Percentiles rank a stretch among this genome's conserved stretches.
phyloP scores from a whole-genome alignment of 208 protist species.

The Porcisia deanei region DNA sequence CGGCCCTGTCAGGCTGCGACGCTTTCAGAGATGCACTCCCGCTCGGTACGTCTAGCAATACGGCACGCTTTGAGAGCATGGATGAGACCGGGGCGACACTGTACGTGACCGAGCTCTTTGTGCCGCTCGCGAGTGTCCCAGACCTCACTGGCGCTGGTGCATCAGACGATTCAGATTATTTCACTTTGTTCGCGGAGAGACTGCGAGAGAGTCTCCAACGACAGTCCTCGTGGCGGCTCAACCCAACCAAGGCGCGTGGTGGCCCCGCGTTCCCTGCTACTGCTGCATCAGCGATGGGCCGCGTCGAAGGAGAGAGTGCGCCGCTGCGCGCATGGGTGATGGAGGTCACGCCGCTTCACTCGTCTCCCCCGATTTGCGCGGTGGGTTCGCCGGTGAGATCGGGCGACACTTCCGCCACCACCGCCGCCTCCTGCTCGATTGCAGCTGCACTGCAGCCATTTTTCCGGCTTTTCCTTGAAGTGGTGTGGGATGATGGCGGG shows the following conservation, averaged over 20 bases:
- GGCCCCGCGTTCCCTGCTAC: background rate
- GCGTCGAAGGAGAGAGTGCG: constrained; percentile 3
- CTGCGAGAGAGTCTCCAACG: constrained; percentile 6
- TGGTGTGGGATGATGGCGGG: constrained; percentile 8
- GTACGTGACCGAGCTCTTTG: constrained; percentile 65
- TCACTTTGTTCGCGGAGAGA: background rate
- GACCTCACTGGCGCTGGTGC: background rate
- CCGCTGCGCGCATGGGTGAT: constrained; percentile 20
- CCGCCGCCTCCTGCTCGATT: constrained; percentile 5
- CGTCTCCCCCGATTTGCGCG: background rate
- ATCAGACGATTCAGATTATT: background rate
- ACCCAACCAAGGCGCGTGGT: background rate
- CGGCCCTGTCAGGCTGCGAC: too few species aligned
- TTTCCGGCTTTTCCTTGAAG: constrained; percentile 21
- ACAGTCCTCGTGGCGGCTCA: background rate
- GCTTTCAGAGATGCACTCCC: constrained; percentile 7
- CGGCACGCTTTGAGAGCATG: constrained; percentile 50
- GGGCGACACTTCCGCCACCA: background rate
- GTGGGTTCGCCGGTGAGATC: background rate
- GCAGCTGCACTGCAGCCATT: constrained; percentile 6
- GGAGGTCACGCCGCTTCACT: constrained; percentile 17
- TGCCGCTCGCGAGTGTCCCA: constrained; percentile 12
- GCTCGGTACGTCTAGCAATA: constrained; percentile 35
- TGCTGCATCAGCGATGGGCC: background rate
- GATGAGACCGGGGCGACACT: constrained; percentile 30